phyloP scores from a whole-genome alignment of 83 land plant species.

The Thuja plicata region DNA sequence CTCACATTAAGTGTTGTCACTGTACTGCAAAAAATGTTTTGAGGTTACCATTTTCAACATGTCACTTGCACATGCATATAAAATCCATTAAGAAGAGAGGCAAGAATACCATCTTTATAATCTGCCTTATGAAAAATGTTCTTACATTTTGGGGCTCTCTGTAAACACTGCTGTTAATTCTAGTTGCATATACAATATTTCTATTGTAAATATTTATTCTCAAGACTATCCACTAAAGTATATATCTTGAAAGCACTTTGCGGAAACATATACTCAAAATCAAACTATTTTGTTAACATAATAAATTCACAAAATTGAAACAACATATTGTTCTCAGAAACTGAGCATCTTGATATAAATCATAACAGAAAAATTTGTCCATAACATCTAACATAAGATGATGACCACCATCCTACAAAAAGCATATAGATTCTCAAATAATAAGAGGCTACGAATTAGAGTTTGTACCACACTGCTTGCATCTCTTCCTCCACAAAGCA shows the following conservation, averaged over 20 bases:
- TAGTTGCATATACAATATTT: not conserved
- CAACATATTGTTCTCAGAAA: not conserved
- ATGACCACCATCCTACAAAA: not conserved
- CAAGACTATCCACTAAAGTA: not conserved
- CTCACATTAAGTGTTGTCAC: not conserved
- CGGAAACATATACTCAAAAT: not conserved
- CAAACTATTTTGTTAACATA: not conserved
- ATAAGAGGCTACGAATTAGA: not conserved
- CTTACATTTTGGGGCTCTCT: not conserved
- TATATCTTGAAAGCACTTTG: not conserved
- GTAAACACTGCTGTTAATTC: not conserved
- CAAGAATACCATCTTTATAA: not conserved
- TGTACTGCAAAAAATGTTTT: not conserved
- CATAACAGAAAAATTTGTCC: not conserved
- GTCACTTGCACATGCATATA: not conserved
- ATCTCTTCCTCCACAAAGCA: slow-evolving; percentile 96
- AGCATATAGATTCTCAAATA: not conserved
- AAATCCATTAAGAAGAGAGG: not conserved
- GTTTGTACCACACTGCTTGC: slow-evolving; percentile 79
- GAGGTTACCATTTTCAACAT: not conserved
- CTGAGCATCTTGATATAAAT: not conserved
- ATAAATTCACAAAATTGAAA: not conserved
- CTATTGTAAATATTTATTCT: no score
- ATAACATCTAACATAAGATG: not conserved
- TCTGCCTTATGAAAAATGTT: not conserved